Evolutionary conservation across 768 basidiomycete species (phyloP), one percentile per base, ranked within the genome.

Genomic region (Xanthoconium stramineum): DNA sequence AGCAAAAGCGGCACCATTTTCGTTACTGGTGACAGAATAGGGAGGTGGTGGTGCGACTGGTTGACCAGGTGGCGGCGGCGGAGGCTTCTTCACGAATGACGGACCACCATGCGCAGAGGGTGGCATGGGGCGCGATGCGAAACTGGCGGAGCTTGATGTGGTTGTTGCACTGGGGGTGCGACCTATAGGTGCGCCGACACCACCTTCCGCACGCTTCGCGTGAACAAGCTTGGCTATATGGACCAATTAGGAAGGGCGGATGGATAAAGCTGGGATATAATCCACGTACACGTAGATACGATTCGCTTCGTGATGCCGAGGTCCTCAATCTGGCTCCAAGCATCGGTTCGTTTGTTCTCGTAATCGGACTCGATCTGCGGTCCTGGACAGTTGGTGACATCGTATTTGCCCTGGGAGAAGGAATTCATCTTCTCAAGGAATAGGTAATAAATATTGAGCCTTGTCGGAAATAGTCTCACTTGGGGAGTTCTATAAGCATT

Each of bases 381-480:
- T 8, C 83, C 82, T 28, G 84, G 75, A 19, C 82, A 69, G 55
- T 84, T 88, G 46, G 83, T 70, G 38, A 89, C 74, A 56, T 89
- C 85, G 70, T 88, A 94, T 65, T 89, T 92, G 49, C 81, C 80
- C 57, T 85, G 87, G 2, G 90, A 84, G 65, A 95, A 98, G 37
- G 82, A 81, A 69, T 90, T 89, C 75, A 98, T 78, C 77, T 95
- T 98, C 75, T 99, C 97, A 56, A 97, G 79, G 69, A 98, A 83
- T 54, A 97, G 77, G 74, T 98, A 98, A 76, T 86, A 95, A 56
- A 95, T 87, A 72, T 97, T 96, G 63, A 96, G 78, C 74, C 93
- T 96, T 60, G 47, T 35, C 29, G 24, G 45, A 19, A 43, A 24
- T 28, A 28, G 44, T 19, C 38, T 53, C 47, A 42, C 10, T 57